Evolutionary conservation across 2,329 filamentous ascomycete genomes (phyloP).

Genomic region (Delphinella strobiligena): DNA sequence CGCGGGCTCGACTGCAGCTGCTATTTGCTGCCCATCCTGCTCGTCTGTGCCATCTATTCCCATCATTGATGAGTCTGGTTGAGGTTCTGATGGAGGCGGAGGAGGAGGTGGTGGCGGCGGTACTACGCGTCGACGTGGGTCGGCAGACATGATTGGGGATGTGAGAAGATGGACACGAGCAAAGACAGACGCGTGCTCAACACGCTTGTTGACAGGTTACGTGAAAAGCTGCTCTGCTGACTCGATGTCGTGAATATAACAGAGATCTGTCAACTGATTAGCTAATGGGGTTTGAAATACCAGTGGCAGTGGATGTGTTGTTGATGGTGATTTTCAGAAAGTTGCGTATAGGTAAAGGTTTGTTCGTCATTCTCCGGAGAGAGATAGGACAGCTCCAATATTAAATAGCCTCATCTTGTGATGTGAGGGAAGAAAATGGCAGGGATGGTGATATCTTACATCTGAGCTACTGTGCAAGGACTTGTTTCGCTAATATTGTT

Average conservation of each 20-base stretch:
- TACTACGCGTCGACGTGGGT: constrained; percentile 32
- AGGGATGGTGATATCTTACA: neutral
- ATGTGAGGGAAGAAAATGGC: neutral
- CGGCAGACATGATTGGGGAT: constrained; percentile 24
- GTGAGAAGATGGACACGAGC: neutral
- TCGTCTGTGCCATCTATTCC: constrained; percentile 27
- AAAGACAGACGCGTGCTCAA: neutral
- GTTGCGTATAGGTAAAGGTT: constrained; percentile 12
- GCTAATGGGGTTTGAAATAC: neutral
- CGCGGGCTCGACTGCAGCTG: neutral
- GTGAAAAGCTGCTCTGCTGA: neutral
- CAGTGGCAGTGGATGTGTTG: neutral
- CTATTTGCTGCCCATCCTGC: neutral
- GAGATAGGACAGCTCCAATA: constrained; percentile 14
- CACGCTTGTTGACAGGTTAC: neutral
- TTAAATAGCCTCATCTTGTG: constrained; percentile 10
- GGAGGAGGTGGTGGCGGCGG: constrained; percentile 39
- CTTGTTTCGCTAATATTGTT: too few species aligned
- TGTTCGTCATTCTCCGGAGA: constrained; percentile 10
- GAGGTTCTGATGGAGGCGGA: constrained; percentile 31
- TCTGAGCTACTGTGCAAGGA: too few species aligned
- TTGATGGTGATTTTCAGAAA: constrained; percentile 3
- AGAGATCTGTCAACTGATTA: neutral
- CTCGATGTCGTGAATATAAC: too few species aligned
- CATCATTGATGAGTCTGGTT: constrained; percentile 16